Evolutionary conservation across 129 eudicot genomes (phyloP).

Genomic region (Centella asiatica): DNA sequence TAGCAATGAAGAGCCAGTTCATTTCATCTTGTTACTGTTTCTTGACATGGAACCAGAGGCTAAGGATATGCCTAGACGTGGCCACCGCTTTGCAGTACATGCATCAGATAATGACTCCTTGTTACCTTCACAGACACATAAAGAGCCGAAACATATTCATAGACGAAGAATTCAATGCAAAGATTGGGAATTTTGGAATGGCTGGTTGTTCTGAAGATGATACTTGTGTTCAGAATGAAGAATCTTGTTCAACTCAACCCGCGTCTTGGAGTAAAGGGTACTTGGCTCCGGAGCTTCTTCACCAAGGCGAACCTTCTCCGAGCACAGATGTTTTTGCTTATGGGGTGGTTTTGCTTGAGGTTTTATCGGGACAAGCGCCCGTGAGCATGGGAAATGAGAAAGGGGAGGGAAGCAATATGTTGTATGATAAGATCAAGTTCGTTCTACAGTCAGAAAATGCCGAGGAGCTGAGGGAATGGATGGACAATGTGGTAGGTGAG

Average conservation of each 20-base stretch:
- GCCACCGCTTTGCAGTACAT: conserved; percentile 73
- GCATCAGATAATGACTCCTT: conserved; percentile 65
- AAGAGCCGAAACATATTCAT: conserved; percentile 75
- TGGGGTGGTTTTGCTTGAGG: conserved; percentile 62
- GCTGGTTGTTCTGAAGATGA: conserved; percentile 28
- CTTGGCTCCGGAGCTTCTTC: conserved; percentile 50
- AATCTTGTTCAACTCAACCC: conserved; percentile 23
- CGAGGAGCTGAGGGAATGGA: conserved; percentile 64
- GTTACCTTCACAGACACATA: conserved; percentile 54
- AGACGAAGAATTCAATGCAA: conserved; percentile 80
- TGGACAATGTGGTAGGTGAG: conserved; percentile 64
- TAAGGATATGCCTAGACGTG: conserved; percentile 71
- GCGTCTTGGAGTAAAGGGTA: conserved; percentile 49
- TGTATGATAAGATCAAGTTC: conserved; percentile 41
- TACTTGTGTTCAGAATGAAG: conserved; percentile 11
- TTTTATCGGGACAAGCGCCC: conserved; percentile 53
- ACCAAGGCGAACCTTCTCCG: conserved; percentile 19
- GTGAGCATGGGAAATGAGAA: conserved; percentile 20
- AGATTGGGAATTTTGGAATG: conserved; percentile 81
- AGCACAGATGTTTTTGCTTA: conserved; percentile 46
- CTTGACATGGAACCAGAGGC: conserved; percentile 81
- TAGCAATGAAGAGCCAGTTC: conserved; percentile 89
- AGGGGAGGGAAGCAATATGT: conserved; percentile 17
- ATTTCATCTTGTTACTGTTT: conserved; percentile 78
- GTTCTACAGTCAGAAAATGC: conserved; percentile 40